Evolutionary conservation across 2,329 filamentous ascomycete species (phyloP), one percentile per base, ranked within the genome.

Genomic region (Fusarium musae): DNA sequence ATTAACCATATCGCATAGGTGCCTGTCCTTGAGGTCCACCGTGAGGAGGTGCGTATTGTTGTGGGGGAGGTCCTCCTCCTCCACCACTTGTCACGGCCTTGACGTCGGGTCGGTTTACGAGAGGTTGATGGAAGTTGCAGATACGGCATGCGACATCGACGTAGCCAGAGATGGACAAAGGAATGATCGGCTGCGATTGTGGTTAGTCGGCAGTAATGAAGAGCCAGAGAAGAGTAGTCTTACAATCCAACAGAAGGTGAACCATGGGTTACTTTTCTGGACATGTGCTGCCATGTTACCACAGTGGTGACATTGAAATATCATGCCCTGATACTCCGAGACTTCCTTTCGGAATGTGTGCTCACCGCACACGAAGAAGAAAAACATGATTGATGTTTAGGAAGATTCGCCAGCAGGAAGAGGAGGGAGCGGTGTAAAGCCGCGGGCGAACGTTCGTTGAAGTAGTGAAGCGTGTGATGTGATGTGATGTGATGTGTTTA

Each of bases 241-340:
- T 82, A 91, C 89, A 59, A 94, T 82, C 82, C 93, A 94, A 85
- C 93, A 95, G 78, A 95, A 91, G 9, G 93, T 95, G 78, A 95
- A 95, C 91, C 92, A 94, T 46, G 90, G 90, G 66, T 91, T 86
- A 66, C 86, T 87, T 81, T 91, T 91, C 78, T 90, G 85, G 64
- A 91, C 89, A 69, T 84, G 85, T 19, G 85, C 90, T 5, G 86
- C 85, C 82, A 88, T 89, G 84, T 92, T 92, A 59, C 90, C 89
- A 80, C 90, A 92, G 81, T 92, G 90, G 80, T 90, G 87, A 77
- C 90, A 92, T 76, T 90, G 89, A 78, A 88, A 91, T 59, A 88
- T 81, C 69, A 91, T 80, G 73, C 88, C 87, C 77, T 92, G 88
- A 78, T 91, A 92, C 74, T 90, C 90, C 61, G 87, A 81, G 49